These are phyloP conservation scores for Pouteria glomerata DNA, from an alignment of 148 eudicot species.

Conservation along the genomic window DNA sequence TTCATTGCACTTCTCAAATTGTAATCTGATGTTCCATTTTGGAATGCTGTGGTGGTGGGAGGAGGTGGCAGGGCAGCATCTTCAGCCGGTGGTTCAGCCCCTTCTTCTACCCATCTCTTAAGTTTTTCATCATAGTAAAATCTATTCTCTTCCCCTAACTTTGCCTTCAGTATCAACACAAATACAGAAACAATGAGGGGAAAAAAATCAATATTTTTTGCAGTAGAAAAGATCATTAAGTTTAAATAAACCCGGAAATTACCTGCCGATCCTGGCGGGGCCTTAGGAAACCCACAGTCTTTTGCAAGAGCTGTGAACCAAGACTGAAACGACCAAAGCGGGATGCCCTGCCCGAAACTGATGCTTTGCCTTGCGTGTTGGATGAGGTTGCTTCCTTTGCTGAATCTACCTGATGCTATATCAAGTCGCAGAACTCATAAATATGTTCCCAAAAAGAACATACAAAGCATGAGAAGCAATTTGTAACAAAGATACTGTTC, in stretches of 20 bases:
- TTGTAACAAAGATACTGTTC: not conserved
- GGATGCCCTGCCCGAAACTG: conserved; percentile 38
- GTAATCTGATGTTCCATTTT: conserved; percentile 48
- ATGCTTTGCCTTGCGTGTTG: conserved; percentile 37
- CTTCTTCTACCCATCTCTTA: conserved; percentile 59
- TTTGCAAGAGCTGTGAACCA: conserved; percentile 66
- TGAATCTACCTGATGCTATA: conserved; percentile 29
- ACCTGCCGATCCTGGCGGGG: conserved; percentile 64
- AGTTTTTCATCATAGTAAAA: conserved; percentile 75
- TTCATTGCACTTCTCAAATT: conserved; percentile 40
- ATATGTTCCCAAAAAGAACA: not conserved
- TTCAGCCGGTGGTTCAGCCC: conserved; percentile 63
- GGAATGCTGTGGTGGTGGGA: conserved; percentile 54
- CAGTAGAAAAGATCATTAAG: not conserved
- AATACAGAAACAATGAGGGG: not conserved
- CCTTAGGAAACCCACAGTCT: conserved; percentile 54
- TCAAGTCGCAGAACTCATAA: not conserved
- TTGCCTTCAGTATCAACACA: conserved; percentile 45
- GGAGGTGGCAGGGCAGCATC: conserved; percentile 79
- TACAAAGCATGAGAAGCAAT: too few relatives aligned
- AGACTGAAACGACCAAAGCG: conserved; percentile 48
- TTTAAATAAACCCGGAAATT: not conserved
- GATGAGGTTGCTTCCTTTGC: conserved; percentile 43
- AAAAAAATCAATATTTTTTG: too few relatives aligned
- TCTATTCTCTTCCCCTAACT: conserved; percentile 63